phyloP scores from a whole-genome alignment of 441 rosid genomes.

The Flueggea neowawraea region DNA sequence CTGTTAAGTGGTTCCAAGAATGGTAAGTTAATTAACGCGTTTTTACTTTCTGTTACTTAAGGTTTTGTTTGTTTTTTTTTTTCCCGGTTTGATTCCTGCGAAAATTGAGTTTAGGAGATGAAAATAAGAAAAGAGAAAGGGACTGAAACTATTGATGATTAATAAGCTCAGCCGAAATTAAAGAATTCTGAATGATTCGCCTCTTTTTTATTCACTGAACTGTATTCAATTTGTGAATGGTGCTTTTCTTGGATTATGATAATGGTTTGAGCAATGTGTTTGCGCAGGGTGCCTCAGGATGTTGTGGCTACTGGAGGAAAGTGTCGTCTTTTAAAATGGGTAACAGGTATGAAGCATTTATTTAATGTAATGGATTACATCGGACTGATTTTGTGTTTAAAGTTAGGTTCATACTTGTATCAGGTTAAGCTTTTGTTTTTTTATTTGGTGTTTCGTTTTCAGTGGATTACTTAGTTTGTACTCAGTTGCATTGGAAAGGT shows the following conservation, averaged over 20 bases:
- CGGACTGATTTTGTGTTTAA: background rate
- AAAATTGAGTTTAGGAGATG: no score
- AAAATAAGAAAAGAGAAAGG: no score
- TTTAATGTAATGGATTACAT: background rate
- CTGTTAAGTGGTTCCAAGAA: conserved; percentile 78
- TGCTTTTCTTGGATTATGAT: background rate
- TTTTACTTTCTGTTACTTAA: background rate
- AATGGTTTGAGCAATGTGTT: background rate
- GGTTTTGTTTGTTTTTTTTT: no score
- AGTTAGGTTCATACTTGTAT: background rate
- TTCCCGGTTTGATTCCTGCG: no score
- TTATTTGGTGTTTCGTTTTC: no score
- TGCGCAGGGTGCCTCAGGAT: conserved; percentile 90
- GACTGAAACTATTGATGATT: no score
- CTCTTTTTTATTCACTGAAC: no score
- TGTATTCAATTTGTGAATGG: no score
- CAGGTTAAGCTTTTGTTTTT: background rate
- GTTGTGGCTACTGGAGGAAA: conserved; percentile 92
- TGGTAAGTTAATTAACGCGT: conserved; percentile 36
- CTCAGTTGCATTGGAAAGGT: no score
- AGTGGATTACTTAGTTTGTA: no score
- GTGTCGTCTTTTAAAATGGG: conserved; percentile 85
- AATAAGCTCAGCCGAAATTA: no score
- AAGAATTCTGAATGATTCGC: no score
- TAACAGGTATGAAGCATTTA: conserved; percentile 47